phyloP scores from a whole-genome alignment of 73 alveolate species.

The Effrenium voratum region DNA sequence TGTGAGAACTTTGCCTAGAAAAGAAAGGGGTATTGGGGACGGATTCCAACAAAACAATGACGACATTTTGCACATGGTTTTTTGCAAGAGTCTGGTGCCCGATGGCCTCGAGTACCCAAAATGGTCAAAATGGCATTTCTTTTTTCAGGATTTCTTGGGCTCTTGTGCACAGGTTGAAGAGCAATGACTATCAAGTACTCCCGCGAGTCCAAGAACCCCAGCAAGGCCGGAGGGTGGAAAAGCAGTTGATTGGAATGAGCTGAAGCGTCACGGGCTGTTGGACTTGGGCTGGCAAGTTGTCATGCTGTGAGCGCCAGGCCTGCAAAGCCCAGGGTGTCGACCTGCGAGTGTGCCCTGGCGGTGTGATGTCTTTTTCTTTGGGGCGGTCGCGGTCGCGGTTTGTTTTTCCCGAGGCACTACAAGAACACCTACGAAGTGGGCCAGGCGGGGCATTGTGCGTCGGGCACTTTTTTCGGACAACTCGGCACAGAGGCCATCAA shows the following conservation, averaged over 20 bases:
- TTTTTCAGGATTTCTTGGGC: too few species aligned
- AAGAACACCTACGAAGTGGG: slow-evolving; percentile 95
- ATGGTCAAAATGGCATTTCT: too few species aligned
- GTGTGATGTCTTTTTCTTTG: not conserved
- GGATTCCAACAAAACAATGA: too few species aligned
- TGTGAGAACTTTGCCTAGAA: too few species aligned
- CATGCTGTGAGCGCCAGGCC: not conserved
- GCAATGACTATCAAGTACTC: slow-evolving; percentile 82
- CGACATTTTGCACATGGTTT: too few species aligned
- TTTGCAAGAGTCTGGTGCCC: too few species aligned
- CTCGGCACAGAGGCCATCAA: slow-evolving; percentile 94
- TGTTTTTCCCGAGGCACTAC: slow-evolving; percentile 63
- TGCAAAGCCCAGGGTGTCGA: slow-evolving; percentile 95
- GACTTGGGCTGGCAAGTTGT: not conserved
- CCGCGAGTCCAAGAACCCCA: slow-evolving; percentile 89
- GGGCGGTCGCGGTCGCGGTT: not conserved
- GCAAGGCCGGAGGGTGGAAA: slow-evolving; percentile 26
- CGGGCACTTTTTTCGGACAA: not conserved
- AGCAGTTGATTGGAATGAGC: not conserved
- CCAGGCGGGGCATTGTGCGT: slow-evolving; percentile 39
- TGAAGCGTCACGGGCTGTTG: not conserved
- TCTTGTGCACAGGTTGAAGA: too few species aligned
- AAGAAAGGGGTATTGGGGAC: too few species aligned
- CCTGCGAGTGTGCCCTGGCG: slow-evolving; percentile 91
- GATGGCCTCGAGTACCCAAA: too few species aligned